These are phyloP conservation scores for Pseudogymnoascus sp. DNA, from an alignment of 2,329 filamentous ascomycete species.

Conservation along the genomic window DNA sequence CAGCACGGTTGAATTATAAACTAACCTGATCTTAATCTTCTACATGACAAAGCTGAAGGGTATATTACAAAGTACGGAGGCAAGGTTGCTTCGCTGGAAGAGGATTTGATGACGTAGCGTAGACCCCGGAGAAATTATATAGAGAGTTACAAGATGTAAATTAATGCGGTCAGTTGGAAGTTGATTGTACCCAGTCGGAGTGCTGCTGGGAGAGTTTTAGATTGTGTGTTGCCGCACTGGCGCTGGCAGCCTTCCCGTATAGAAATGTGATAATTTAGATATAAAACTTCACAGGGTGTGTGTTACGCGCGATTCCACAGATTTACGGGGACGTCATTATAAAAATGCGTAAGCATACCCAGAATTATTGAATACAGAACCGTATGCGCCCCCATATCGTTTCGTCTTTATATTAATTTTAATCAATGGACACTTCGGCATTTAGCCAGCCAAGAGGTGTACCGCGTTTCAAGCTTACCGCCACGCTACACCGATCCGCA, in stretches of 20 bases:
- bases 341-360: neutral
- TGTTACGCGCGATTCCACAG: neutral
- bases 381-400: neutral
- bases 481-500: neutral
- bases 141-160: neutral
- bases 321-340: neutral
- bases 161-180: neutral
- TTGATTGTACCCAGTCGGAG: neutral
- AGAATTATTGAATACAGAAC: neutral
- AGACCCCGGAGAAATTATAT: neutral
- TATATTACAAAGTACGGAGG: neutral
- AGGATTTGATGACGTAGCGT: neutral
- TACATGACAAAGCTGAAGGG: neutral
- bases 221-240: neutral
- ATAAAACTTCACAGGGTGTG: neutral
- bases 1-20: neutral
- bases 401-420: slow-evolving; percentile 5
- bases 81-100: neutral
- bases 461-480: neutral
- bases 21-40: neutral
- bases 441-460: neutral
- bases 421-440: neutral
- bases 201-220: neutral
- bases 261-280: neutral
- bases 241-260: neutral